Evolutionary conservation across 768 basidiomycete species (phyloP).

Genomic region (Leucocoprinus sp.): DNA sequence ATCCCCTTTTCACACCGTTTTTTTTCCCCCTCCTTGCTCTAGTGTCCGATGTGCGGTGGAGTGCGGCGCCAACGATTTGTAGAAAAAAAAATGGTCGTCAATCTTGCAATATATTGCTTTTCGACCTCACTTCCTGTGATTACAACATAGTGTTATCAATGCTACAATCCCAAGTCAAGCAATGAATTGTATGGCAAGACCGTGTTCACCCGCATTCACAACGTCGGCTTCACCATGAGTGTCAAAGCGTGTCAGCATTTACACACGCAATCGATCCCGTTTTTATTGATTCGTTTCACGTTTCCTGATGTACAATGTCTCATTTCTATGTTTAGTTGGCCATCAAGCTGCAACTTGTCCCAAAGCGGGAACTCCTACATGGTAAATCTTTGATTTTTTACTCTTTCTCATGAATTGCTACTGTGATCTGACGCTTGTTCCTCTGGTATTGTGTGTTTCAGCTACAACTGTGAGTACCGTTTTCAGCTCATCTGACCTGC

Average conservation of each 20-base stretch:
- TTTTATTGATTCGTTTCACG: constrained; percentile 4
- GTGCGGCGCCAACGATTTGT: constrained; percentile 8
- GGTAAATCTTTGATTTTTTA: constrained; percentile 41
- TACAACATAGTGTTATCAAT: too few species aligned
- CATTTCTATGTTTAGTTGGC: constrained; percentile 44
- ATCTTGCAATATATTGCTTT: constrained; percentile 21
- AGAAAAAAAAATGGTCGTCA: constrained; percentile 15
- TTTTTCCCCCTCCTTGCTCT: constrained; percentile 11
- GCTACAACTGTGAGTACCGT: constrained; percentile 66
- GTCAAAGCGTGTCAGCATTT: background rate
- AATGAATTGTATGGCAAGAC: background rate
- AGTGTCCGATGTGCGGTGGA: constrained; percentile 10
- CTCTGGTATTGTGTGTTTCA: constrained; percentile 20
- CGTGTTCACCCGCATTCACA: background rate
- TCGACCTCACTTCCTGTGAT: constrained; percentile 3
- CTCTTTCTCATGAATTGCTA: background rate
- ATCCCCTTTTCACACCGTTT: constrained; percentile 3
- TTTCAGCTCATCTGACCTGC: background rate
- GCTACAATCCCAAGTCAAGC: too few species aligned
- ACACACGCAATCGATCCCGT: constrained; percentile 2
- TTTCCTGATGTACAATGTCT: constrained; percentile 13
- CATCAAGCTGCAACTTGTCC: constrained; percentile 83
- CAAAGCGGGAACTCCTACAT: constrained; percentile 81
- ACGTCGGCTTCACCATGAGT: too few species aligned
- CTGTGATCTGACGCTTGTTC: constrained; percentile 5